A percentile compares a stretch with the other conserved stretches of the same genome.
These are phyloP conservation scores for Knoxdaviesia proteae DNA, from an alignment of 2,329 filamentous ascomycete genomes.

Conservation along the genomic window DNA sequence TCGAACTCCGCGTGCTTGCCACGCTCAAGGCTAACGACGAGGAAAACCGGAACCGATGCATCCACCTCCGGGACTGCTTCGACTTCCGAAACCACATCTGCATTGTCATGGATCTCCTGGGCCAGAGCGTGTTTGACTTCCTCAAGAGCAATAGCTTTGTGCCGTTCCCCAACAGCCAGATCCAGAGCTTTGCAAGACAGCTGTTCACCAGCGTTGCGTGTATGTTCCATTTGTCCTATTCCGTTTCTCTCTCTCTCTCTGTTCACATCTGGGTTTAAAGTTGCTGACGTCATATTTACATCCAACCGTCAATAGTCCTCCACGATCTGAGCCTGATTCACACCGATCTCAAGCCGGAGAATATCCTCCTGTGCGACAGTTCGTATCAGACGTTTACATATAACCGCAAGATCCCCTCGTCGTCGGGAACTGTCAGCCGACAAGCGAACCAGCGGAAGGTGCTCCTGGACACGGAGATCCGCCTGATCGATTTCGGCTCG, in stretches of 20 bases:
- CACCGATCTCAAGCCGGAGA: slow-evolving; percentile 56
- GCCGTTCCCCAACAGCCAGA: slow-evolving; percentile 94
- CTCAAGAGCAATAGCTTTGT: slow-evolving; percentile 89
- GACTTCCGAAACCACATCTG: slow-evolving; percentile 96
- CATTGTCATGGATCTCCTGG: slow-evolving; percentile 55
- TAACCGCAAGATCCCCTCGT: slow-evolving; percentile 47
- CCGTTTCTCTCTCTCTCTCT: slow-evolving; percentile 1
- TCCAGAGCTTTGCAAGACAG: slow-evolving; percentile 89
- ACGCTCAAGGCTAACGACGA: slow-evolving; percentile 83
- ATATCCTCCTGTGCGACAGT: slow-evolving; percentile 45
- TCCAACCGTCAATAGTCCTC: slow-evolving; percentile 36
- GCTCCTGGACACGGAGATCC: slow-evolving; percentile 46
- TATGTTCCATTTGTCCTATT: slow-evolving; percentile 26
- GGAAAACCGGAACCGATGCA: slow-evolving; percentile 85
- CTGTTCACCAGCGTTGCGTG: slow-evolving; percentile 96
- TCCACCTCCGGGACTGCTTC: slow-evolving; percentile 90
- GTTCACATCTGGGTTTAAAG: no score
- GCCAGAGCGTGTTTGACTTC: slow-evolving; percentile 96
- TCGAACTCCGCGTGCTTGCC: slow-evolving; percentile 80
- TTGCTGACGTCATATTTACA: no score
- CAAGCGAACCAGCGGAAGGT: slow-evolving; percentile 44
- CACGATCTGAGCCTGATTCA: slow-evolving; percentile 96
- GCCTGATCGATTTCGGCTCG: slow-evolving; percentile 51
- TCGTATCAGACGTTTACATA: slow-evolving; percentile 51
- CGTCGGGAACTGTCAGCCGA: slow-evolving; percentile 35